Conservation (phyloP, 148 eudicot species). For the Hydrangea macrophylla region DNA sequence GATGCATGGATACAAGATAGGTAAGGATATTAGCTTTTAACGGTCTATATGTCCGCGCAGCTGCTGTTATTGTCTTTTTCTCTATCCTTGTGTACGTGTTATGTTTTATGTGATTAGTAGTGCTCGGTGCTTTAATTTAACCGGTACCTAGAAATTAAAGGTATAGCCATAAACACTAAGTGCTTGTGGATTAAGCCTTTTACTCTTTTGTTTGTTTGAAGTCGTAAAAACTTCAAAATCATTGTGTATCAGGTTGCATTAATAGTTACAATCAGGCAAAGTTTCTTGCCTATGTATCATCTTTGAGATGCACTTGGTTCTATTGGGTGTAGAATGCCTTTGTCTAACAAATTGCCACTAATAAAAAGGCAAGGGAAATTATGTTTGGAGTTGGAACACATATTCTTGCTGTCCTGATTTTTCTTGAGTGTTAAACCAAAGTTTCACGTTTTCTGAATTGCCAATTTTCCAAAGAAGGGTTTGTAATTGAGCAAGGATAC, state of each 20-base stretch:
- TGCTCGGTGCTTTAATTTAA: not conserved
- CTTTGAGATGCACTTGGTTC: not conserved
- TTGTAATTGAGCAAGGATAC: not conserved
- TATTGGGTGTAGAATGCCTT: not conserved
- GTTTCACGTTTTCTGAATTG: not conserved
- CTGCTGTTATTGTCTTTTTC: not conserved
- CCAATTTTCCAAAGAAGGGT: not conserved
- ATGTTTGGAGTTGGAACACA: not conserved
- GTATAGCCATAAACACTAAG: not conserved
- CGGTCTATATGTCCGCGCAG: not conserved
- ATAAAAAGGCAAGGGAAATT: not conserved
- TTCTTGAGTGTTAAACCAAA: not conserved
- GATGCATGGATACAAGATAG: constrained; percentile 76
- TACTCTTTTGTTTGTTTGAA: not conserved
- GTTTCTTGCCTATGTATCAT: not conserved
- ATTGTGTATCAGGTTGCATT: too few relatives aligned
- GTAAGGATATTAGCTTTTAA: constrained; percentile 34
- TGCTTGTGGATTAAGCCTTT: too few relatives aligned
- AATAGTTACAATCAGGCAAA: not conserved
- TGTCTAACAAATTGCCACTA: not conserved
- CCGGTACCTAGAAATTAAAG: not conserved
- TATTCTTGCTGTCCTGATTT: not conserved
- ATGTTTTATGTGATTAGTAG: not conserved
- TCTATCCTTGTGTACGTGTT: not conserved
- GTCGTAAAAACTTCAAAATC: not conserved